Percentiles rank a stretch among this genome's conserved stretches.
Conservation (phyloP, 2,329 filamentous ascomycete species). For the Diaporthe helianthi region DNA sequence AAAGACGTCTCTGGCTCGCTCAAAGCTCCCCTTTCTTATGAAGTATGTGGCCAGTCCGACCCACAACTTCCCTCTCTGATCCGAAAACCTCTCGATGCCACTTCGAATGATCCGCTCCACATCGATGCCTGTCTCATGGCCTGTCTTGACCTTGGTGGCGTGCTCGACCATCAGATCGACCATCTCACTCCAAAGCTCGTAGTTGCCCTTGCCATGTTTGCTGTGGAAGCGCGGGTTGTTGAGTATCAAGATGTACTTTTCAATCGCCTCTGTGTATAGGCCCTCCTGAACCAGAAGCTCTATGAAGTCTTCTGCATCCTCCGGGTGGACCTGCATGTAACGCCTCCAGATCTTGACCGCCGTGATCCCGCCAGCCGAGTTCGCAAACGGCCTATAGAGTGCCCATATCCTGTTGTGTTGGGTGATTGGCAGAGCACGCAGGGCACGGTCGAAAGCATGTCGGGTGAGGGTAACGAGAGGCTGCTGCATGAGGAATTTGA, state of each 20-base stretch:
- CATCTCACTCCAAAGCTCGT: conserved; percentile 98
- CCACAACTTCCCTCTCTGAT: conserved; percentile 95
- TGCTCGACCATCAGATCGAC: conserved; percentile 92
- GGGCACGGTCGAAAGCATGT: conserved; percentile 87
- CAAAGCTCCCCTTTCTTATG: conserved; percentile 92
- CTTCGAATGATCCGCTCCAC: conserved; percentile 93
- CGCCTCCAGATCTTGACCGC: conserved; percentile 92
- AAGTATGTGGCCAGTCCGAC: conserved; percentile 94
- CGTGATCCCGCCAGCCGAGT: conserved; percentile 87
- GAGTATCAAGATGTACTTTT: conserved; percentile 88
- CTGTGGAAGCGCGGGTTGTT: conserved; percentile 91
- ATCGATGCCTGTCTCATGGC: conserved; percentile 82
- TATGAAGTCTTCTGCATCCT: conserved; percentile 94
- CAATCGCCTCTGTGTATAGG: conserved; percentile 89
- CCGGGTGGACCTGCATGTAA: conserved; percentile 97
- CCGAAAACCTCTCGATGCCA: conserved; percentile 87
- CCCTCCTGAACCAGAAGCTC: conserved; percentile 82
- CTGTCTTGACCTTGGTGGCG: conserved; percentile 83
- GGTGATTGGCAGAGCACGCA: conserved; percentile 89
- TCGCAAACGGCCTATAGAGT: conserved; percentile 88
- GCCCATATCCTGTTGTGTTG: conserved; percentile 97
- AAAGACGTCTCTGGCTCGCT: conserved; percentile 89
- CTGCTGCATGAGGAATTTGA: conserved; percentile 87
- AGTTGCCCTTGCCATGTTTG: conserved; percentile 92
- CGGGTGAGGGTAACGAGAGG: conserved; percentile 89